Conservation (phyloP, 345 rosid species). For the Excoecaria agallocha region DNA sequence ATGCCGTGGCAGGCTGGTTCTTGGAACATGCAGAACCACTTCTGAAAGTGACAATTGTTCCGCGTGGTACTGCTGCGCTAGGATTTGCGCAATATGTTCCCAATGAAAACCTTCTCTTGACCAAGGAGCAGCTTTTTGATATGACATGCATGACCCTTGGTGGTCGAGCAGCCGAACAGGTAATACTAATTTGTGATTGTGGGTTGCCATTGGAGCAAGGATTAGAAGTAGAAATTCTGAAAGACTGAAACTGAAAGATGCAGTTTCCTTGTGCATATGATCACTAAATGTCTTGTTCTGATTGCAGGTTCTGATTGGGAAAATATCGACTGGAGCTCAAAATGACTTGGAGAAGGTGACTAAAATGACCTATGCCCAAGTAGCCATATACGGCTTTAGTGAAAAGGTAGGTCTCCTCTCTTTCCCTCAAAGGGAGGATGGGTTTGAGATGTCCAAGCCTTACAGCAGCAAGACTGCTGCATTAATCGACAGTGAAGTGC, state of each 20-base stretch:
- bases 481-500: constrained; percentile 73
- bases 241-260: neutral
- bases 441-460: constrained; percentile 73
- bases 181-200: constrained; percentile 37
- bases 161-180: constrained; percentile 99
- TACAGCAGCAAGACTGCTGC: constrained; percentile 93
- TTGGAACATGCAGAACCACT: constrained; percentile 97
- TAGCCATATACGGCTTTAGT: constrained; percentile 91
- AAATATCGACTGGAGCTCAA: constrained; percentile 90
- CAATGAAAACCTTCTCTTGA: constrained; percentile 92
- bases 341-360: constrained; percentile 94
- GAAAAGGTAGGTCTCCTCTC: constrained; percentile 98
- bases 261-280: neutral
- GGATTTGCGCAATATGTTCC: constrained; percentile 98
- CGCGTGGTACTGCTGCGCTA: constrained; percentile 94
- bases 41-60: constrained; percentile 92
- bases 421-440: constrained; percentile 77
- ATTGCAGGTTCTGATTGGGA: constrained; percentile 75
- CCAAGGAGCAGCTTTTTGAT: constrained; percentile 93
- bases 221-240: neutral
- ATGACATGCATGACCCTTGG: constrained; percentile 98
- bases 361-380: constrained; percentile 94
- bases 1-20: constrained; percentile 95
- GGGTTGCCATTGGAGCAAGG: too few species aligned
- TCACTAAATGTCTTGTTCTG: neutral